A percentile compares a stretch with the other conserved stretches of the same genome.
Evolutionary conservation across 352 stramenopile genomes (phyloP).

Genomic region (Phytophthora cryptogea): DNA sequence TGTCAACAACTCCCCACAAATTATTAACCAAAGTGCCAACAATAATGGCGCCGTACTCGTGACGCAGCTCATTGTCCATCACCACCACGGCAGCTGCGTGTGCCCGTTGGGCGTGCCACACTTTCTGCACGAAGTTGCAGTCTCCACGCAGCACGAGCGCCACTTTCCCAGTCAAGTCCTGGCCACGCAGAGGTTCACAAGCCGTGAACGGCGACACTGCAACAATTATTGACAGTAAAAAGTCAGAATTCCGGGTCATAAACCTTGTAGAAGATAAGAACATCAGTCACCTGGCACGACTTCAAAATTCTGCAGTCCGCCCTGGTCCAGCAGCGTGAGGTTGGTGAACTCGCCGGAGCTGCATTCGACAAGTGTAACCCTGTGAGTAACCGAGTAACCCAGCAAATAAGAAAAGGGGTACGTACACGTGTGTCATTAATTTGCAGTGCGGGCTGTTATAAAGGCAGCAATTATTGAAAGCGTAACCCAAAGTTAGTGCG

Average conservation of each 20-base stretch:
- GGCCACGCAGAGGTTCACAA: slow-evolving; percentile 55
- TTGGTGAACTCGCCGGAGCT: slow-evolving; percentile 82
- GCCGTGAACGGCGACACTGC: slow-evolving; percentile 62
- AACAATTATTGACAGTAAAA: slow-evolving; percentile 1
- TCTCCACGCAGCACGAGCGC: slow-evolving; percentile 79
- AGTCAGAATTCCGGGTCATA: too few species aligned
- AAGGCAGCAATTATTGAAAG: slow-evolving; percentile 12
- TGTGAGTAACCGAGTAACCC: neutral
- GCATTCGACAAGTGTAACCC: slow-evolving; percentile 4
- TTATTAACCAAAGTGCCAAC: neutral
- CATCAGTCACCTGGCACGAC: slow-evolving; percentile 65
- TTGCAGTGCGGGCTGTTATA: slow-evolving; percentile 50
- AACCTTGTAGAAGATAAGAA: too few species aligned
- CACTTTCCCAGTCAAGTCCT: slow-evolving; percentile 63
- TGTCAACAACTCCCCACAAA: neutral
- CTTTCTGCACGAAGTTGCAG: slow-evolving; percentile 64
- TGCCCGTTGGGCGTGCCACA: slow-evolving; percentile 62
- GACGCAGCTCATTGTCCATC: slow-evolving; percentile 66
- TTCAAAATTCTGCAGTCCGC: slow-evolving; percentile 35
- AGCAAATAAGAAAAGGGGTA: neutral
- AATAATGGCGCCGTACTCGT: slow-evolving; percentile 44
- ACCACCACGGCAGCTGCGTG: slow-evolving; percentile 72
- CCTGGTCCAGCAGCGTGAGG: slow-evolving; percentile 43
- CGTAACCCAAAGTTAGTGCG: slow-evolving; percentile 3
- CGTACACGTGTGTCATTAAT: slow-evolving; percentile 76